Percentiles rank a stretch among this genome's conserved stretches.
phyloP scores from a whole-genome alignment of 345 rosid genomes.

The Hypericum perforatum region DNA sequence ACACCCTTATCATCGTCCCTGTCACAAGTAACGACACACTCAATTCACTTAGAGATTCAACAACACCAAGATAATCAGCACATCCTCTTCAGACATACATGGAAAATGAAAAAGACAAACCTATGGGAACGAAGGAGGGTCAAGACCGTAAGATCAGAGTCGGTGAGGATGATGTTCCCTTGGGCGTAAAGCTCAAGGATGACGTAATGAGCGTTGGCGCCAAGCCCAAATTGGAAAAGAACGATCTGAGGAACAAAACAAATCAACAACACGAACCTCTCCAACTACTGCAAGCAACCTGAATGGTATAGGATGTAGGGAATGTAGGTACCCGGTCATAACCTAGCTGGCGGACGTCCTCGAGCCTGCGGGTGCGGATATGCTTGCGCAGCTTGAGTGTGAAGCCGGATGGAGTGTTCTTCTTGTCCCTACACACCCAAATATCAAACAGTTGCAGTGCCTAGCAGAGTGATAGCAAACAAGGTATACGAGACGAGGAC shows the following conservation, averaged over 20 bases:
- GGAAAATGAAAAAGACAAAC: conserved; percentile 23
- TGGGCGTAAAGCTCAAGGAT: conserved; percentile 96
- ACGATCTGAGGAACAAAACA: conserved; percentile 43
- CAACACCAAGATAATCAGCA: not conserved
- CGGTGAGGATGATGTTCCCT: conserved; percentile 91
- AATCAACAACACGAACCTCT: not conserved
- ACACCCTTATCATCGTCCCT: conserved; percentile 98
- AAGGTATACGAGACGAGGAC: not conserved
- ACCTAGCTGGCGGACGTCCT: conserved; percentile 96
- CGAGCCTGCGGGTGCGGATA: conserved; percentile 87
- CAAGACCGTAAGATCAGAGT: conserved; percentile 73
- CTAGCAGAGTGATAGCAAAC: not conserved
- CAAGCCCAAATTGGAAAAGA: conserved; percentile 89
- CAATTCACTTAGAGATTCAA: not conserved
- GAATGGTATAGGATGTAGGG: not conserved
- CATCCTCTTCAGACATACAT: not conserved
- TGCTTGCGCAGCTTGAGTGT: conserved; percentile 89
- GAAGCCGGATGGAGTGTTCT: conserved; percentile 95
- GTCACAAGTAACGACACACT: conserved; percentile 6
- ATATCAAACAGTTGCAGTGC: not conserved
- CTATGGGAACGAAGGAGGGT: conserved; percentile 96
- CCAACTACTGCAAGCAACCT: not conserved
- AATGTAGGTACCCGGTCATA: conserved; percentile 67
- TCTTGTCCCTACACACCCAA: conserved; percentile 59
- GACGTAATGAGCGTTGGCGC: conserved; percentile 79